A percentile compares a stretch with the other conserved stretches of the same genome.
These are phyloP conservation scores for Zea luxurians DNA, from an alignment of 176 grass and related monocot genomes.

Conservation along the genomic window DNA sequence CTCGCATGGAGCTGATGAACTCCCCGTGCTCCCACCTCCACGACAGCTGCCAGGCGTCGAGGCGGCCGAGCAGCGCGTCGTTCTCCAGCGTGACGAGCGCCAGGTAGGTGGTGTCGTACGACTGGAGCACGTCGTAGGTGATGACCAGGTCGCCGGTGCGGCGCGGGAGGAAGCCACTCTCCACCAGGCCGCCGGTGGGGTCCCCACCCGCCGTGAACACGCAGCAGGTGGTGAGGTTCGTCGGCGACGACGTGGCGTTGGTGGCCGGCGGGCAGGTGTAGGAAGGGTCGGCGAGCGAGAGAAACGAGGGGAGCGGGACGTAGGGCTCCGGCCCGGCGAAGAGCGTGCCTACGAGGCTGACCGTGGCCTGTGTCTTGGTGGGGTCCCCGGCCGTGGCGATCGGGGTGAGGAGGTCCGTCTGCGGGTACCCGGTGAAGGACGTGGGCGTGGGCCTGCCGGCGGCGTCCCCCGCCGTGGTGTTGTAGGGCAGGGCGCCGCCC, in stretches of 20 bases:
- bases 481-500: conserved; percentile 53
- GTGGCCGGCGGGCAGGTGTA: conserved; percentile 46
- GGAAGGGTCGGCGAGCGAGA: conserved; percentile 56
- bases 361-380: conserved; percentile 33
- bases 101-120: conserved; percentile 50
- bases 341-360: conserved; percentile 60
- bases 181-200: too few relatives aligned
- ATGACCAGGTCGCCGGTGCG: conserved; percentile 64
- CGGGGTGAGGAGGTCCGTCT: conserved; percentile 66
- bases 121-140: conserved; percentile 69
- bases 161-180: conserved; percentile 32
- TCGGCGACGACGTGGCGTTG: conserved; percentile 6
- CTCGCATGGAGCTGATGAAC: conserved; percentile 63
- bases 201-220: neutral
- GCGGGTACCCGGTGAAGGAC: conserved; percentile 67
- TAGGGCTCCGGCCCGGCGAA: conserved; percentile 44
- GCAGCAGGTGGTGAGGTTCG: conserved; percentile 53
- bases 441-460: conserved; percentile 8
- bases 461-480: conserved; percentile 41
- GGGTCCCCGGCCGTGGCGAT: conserved; percentile 70
- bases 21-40: conserved; percentile 69
- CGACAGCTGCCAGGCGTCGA: conserved; percentile 67
- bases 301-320: conserved; percentile 46
- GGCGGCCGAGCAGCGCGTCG: conserved; percentile 52
- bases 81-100: conserved; percentile 71